A percentile compares a stretch with the other conserved stretches of the same genome.
Conservation (phyloP, 2,329 filamentous ascomycete species). For the Alternaria alternata region DNA sequence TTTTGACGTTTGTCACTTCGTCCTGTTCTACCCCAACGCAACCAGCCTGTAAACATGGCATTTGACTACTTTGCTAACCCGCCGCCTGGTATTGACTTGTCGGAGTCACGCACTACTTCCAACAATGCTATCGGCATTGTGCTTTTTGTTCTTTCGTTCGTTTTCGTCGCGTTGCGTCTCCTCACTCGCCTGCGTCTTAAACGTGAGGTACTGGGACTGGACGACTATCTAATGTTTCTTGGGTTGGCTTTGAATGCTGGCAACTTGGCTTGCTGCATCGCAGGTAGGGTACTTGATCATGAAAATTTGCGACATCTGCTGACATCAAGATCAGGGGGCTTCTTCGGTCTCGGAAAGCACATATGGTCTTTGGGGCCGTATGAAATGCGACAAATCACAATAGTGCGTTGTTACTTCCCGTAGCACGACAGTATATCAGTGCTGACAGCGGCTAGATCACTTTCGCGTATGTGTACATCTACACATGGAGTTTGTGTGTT, state of each 20-base stretch:
- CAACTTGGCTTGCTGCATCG: slow-evolving; percentile 36
- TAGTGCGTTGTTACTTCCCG: slow-evolving; percentile 19
- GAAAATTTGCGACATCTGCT: background rate
- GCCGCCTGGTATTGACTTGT: slow-evolving; percentile 27
- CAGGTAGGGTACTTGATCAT: slow-evolving; percentile 11
- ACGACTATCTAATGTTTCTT: slow-evolving; percentile 37
- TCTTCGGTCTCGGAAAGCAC: slow-evolving; percentile 36
- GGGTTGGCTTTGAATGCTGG: slow-evolving; percentile 31
- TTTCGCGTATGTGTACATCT: slow-evolving; percentile 37
- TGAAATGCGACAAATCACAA: slow-evolving; percentile 35
- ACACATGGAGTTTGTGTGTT: slow-evolving; percentile 36
- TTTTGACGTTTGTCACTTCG: background rate
- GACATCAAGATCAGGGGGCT: slow-evolving; percentile 20
- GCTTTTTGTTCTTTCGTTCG: slow-evolving; percentile 27
- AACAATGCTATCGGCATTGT: slow-evolving; percentile 35
- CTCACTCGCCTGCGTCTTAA: slow-evolving; percentile 30
- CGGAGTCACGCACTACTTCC: slow-evolving; percentile 29
- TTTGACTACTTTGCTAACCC: slow-evolving; percentile 24
- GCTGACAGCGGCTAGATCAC: slow-evolving; percentile 28
- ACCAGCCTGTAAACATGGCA: slow-evolving; percentile 3
- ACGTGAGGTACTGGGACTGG: slow-evolving; percentile 24
- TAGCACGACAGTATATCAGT: background rate
- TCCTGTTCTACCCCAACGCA: background rate
- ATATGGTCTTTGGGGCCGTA: slow-evolving; percentile 33
- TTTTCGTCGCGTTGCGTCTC: slow-evolving; percentile 30